A percentile compares a stretch with the other conserved stretches of the same genome.
These are phyloP conservation scores for Penicillium sumatraense DNA, from an alignment of 2,329 filamentous ascomycete genomes.

Conservation along the genomic window DNA sequence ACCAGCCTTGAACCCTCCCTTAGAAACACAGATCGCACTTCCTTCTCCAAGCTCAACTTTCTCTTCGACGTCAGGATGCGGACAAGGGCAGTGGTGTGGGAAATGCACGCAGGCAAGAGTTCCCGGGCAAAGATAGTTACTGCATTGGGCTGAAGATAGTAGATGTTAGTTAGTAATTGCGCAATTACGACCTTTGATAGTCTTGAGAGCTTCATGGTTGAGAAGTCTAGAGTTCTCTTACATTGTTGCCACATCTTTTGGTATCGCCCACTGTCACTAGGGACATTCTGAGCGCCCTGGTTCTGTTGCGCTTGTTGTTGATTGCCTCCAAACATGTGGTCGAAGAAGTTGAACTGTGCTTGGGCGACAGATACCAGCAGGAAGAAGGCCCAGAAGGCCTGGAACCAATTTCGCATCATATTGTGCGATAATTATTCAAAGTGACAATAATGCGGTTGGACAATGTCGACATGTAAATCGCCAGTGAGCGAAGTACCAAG, in stretches of 20 bases:
- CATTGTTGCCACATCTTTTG: slow-evolving; percentile 70
- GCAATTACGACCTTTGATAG: background rate
- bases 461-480: no score
- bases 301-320: slow-evolving; percentile 60
- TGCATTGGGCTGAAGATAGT: slow-evolving; percentile 70
- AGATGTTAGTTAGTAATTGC: slow-evolving; percentile 3
- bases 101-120: slow-evolving; percentile 95
- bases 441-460: background rate
- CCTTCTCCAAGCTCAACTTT: slow-evolving; percentile 68
- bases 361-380: slow-evolving; percentile 63
- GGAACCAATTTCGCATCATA: slow-evolving; percentile 35
- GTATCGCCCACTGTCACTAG: slow-evolving; percentile 84
- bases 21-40: slow-evolving; percentile 53
- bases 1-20: slow-evolving; percentile 52
- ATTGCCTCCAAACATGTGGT: slow-evolving; percentile 86
- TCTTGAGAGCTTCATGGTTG: background rate
- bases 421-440: background rate
- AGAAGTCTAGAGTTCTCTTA: slow-evolving; percentile 42
- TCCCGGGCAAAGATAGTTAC: slow-evolving; percentile 91
- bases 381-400: slow-evolving; percentile 53
- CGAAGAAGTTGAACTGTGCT: slow-evolving; percentile 96
- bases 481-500: background rate
- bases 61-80: slow-evolving; percentile 75
- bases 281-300: slow-evolving; percentile 71
- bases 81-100: slow-evolving; percentile 95